Evolutionary conservation across 495 filamentous ascomycete genomes (phyloP).

Genomic region (Aspergillus nidulans): DNA sequence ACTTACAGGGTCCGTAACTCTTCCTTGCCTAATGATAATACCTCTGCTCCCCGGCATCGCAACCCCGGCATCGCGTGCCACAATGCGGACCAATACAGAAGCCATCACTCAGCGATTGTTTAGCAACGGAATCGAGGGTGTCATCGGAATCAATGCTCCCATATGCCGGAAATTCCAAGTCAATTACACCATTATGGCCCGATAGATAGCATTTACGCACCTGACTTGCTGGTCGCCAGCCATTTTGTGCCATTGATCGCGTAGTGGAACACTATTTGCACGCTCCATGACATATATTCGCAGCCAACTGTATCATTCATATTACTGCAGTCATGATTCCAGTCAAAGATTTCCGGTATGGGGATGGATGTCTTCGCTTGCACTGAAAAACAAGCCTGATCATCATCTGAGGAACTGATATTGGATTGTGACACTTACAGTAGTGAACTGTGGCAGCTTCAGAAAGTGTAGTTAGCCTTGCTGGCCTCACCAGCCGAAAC

Average conservation of each 20-base stretch:
- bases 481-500: conserved; percentile 32
- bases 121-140: conserved; percentile 20
- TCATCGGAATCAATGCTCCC: conserved; percentile 35
- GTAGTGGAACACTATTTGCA: conserved; percentile 32
- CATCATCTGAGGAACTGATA: too few species aligned
- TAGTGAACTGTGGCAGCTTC: conserved; percentile 47
- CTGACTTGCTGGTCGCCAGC: conserved; percentile 30
- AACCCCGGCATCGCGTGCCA: conserved; percentile 36
- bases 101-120: conserved; percentile 26
- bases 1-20: conserved; percentile 38
- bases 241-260: conserved; percentile 38
- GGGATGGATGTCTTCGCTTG: conserved; percentile 30
- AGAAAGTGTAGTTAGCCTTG: conserved; percentile 35
- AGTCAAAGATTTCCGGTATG: conserved; percentile 39
- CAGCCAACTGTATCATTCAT: conserved; percentile 32
- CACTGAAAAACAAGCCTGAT: conserved; percentile 20
- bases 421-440: conserved; percentile 23
- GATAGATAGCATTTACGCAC: conserved; percentile 31
- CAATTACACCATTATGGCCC: conserved; percentile 32
- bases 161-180: conserved; percentile 39
- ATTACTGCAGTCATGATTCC: conserved; percentile 37
- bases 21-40: conserved; percentile 28
- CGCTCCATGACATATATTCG: conserved; percentile 49
- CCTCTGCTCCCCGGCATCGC: conserved; percentile 26
- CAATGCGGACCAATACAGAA: conserved; percentile 42